phyloP scores from a whole-genome alignment of 805 yeast species.

The Komagataella phaffii region DNA sequence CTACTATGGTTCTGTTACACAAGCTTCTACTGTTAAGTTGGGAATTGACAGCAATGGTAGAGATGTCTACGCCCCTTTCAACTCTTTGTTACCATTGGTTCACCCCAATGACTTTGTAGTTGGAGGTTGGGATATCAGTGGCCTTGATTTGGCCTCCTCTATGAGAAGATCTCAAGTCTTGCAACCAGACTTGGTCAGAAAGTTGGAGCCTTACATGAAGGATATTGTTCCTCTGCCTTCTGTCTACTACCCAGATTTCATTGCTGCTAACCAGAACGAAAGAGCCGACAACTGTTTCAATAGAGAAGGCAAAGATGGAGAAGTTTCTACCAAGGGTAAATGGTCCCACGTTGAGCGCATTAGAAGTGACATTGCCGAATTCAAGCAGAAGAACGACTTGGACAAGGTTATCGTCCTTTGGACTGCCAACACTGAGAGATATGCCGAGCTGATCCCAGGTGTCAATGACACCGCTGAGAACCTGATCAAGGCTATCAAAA shows the following conservation, averaged over 20 bases:
- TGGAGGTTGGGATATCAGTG: conserved; percentile 91
- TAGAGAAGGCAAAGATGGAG: conserved; percentile 30
- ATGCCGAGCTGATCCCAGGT: conserved; percentile 61
- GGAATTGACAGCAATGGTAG: conserved; percentile 76
- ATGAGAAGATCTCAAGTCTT: conserved; percentile 79
- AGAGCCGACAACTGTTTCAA: conserved; percentile 83
- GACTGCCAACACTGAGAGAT: conserved; percentile 97
- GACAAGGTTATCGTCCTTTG: conserved; percentile 86
- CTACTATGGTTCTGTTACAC: conserved; percentile 92
- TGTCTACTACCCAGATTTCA: conserved; percentile 90
- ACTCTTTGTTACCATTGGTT: conserved; percentile 75
- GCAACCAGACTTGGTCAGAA: conserved; percentile 71
- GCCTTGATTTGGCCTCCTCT: conserved; percentile 57
- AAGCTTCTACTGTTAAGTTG: conserved; percentile 76
- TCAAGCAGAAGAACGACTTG: conserved; percentile 56
- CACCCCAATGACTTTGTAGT: conserved; percentile 83
- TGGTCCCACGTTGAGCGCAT: conserved; percentile 85
- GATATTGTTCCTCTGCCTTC: conserved; percentile 64
- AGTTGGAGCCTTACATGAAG: conserved; percentile 53
- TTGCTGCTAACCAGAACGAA: conserved; percentile 86
- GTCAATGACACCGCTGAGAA: conserved; percentile 85
- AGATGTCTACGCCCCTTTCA: conserved; percentile 89
- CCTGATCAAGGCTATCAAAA: conserved; percentile 58
- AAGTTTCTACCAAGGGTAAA: conserved; percentile 44
- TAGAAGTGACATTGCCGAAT: conserved; percentile 70